Base-by-base conservation (phyloP, 257 asterid species). In the Nicotiana attenuata region DNA sequence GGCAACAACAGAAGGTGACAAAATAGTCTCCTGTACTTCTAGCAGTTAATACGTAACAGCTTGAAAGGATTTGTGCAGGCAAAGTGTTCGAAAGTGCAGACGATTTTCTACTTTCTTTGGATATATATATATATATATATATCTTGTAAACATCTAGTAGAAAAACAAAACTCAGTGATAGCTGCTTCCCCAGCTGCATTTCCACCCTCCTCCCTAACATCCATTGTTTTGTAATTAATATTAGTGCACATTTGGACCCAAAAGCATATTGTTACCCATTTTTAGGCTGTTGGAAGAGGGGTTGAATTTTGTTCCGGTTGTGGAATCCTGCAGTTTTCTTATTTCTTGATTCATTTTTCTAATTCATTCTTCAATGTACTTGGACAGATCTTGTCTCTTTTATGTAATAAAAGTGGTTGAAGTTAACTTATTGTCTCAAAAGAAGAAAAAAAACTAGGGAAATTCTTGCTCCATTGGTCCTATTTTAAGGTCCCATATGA, bases 1-100 rank as follows among this genome's bases (percentile, higher is more conserved):
- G 22, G 83, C 9, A 41, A 77, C 33, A 13, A 61, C 81, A 7
- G 68, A 84, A 15, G 65, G 20, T 55, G 80, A 82, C 5, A 57
- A 28, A 19, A 60, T 80, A 28, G 38, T 63, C 31, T 33, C 81
- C 41, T 35, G 53, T 5, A 53, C 69, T 69, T 69, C 83, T 0
- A 47, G 63, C 78, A 57, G 19, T 24, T 67, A 80, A 31, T 65
- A 50, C 19, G 38, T 14, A 20, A 45, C 29, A 22, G 38, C 2
- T 73, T 73, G 79, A 73, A 73, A 22, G 41, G 61, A 47, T 22
- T 73, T 24, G 81, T 35, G 56, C 10, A 66, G 78, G 29, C 50
- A 17, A 52, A n/a, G 24, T 65, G 11, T 33, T 29, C 67, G 67
- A 16, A 66, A 17, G 4, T 78, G 35, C 65, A 57, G 56, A 14